Base-by-base conservation (phyloP, 2,329 filamentous ascomycete genomes). In the Paecilomyces sp. region DNA sequence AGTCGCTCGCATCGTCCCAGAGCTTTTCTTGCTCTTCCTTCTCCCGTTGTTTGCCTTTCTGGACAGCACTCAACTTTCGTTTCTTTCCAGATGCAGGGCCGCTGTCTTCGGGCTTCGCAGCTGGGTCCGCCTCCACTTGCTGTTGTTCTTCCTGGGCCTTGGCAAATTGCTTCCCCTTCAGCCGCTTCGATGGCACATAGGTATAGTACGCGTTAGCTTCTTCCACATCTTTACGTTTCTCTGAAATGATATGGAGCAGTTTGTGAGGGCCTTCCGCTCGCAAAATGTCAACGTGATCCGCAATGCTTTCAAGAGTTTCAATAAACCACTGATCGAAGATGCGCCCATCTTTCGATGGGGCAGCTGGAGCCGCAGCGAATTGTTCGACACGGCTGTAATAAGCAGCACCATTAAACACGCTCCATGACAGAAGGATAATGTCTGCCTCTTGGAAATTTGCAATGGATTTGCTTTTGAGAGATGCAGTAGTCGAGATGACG, bases 401-500 rank as follows among this genome's bases (percentile, higher is more conserved):
- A 0, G 64, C 59, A 0, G 74, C 66, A 5, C 74, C 73, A 1
- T 75, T 73, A 28, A 87, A 75, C 0, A 88, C 57, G 1, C 67
- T 70, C 70, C 80, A 83, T n/a, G 79, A 78, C 3, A 83, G 73
- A 24, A 89, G 71, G 30, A 88, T 74, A 51, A 88, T 82, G 54
- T 80, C 78, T 1, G 83, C 81, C 0, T 74, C 61, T 55, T 73
- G 64, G 3, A 88, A 73, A 8, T 80, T 68, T 1, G 71, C 58
- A 25, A 85, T 74, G 0, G 70, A 78, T 5, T 74, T 66, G 1
- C 68, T 69, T n/a, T 69, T 66, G 2, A 87, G 69, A 6, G 79
- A 68, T 2, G 54, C 56, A 3, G 73, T 63, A 0, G 62, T 74
- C 15, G 73, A 72, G 52, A 87, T 75, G 0, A 76, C 62, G 1